Evolutionary conservation across 2,329 filamentous ascomycete species (phyloP).

Genomic region (Corinectria fuckeliana): DNA sequence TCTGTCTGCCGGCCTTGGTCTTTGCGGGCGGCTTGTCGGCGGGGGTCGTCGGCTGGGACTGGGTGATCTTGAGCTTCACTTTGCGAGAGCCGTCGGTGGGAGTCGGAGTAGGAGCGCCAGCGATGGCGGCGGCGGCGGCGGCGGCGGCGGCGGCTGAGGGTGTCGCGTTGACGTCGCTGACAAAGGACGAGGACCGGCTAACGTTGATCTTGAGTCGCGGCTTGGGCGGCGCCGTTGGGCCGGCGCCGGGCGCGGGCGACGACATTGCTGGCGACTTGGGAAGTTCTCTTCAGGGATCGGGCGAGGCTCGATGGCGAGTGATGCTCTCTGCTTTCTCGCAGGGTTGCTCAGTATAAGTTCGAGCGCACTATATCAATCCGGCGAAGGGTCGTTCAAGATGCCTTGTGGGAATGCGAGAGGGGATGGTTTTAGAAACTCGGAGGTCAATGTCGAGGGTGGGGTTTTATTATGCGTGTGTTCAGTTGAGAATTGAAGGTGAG

Average conservation of each 20-base stretch:
- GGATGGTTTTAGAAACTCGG: too few species aligned
- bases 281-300: neutral
- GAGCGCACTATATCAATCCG: neutral
- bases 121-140: slow-evolving; percentile 13
- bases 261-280: slow-evolving; percentile 39
- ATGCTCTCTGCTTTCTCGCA: slow-evolving; percentile 15
- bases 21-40: slow-evolving; percentile 47
- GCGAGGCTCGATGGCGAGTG: slow-evolving; percentile 1
- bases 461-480: too few species aligned
- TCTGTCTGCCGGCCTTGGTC: slow-evolving; percentile 65
- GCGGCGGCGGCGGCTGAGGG: slow-evolving; percentile 17
- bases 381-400: neutral
- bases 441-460: neutral
- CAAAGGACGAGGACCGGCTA: slow-evolving; percentile 45
- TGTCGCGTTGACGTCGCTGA: slow-evolving; percentile 36
- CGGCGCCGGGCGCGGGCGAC: slow-evolving; percentile 32
- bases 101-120: slow-evolving; percentile 24
- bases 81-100: slow-evolving; percentile 44
- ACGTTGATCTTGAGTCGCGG: slow-evolving; percentile 50
- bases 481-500: too few species aligned
- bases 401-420: neutral
- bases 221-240: slow-evolving; percentile 41
- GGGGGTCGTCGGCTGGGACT: slow-evolving; percentile 49
- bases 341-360: neutral
- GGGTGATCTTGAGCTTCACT: slow-evolving; percentile 51